Base-by-base conservation (phyloP, 176 grass and related monocot species). In the Carex parvula region DNA sequence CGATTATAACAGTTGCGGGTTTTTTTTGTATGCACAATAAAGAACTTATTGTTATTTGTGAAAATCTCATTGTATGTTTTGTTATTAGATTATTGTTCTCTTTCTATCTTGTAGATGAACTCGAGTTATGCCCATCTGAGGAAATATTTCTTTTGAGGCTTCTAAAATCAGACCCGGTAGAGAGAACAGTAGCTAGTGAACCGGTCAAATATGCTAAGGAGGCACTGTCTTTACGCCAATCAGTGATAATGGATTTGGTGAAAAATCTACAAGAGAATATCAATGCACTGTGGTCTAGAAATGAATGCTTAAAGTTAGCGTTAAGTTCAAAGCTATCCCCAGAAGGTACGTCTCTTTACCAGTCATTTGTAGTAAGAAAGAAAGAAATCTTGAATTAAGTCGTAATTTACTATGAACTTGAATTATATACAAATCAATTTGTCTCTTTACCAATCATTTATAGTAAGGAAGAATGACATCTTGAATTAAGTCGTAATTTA, bases 121-220 rank as follows among this genome's bases (percentile, higher is more conserved):
- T 94, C 37, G 90, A 86, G 32, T 85, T 84, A 1, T 98, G 89
- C 81, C 84, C 91, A 81, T 86, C 89, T 17, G 90, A 94, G 74
- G 92, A 98, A 68, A 93, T 90, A 85, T 98, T 98, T 90, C 89
- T 98, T 65, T 93, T 84, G 52, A 94, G 85, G 69, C 86, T 98
- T 69, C 84, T 93, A 55, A 87, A 88, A 86, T 87, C 86, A 66
- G 85, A 29, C 11, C 79, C 80, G 87, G 17, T 79, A 65, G 84
- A 87, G 71, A 90, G 74, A 65, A 70, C 39, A 32, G 60, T 56
- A 54, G 55, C 65, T 39, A 87, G 59, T 84, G 84, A 83, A 53
- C 54, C 81, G 26, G 50, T 90, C 29, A 85, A 90, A 89, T 85
- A 71, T 58, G 88, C 91, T 85, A 83, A 98, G 66, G 89, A 98